phyloP scores from a whole-genome alignment of 2,329 filamentous ascomycete genomes.

The Aspergillus sojae region DNA sequence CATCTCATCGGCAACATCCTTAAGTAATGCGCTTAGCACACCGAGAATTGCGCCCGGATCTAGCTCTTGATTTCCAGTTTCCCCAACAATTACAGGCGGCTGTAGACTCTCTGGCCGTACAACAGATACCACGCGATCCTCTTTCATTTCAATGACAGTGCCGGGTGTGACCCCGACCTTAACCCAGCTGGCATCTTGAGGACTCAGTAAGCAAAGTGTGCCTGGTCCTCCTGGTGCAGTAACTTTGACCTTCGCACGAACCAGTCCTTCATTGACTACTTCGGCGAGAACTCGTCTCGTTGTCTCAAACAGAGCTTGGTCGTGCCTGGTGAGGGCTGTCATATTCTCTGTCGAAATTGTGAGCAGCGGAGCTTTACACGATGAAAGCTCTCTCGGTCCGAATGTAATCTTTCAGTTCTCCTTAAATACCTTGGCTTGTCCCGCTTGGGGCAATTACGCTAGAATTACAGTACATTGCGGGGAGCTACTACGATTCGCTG shows the following conservation, averaged over 20 bases:
- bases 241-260: background rate
- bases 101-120: background rate
- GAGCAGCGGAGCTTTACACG: too few relatives aligned
- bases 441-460: too few relatives aligned
- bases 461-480: too few relatives aligned
- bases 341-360: too few relatives aligned
- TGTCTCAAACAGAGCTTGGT: conserved; percentile 16
- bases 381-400: too few relatives aligned
- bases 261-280: conserved; percentile 20
- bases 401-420: too few relatives aligned
- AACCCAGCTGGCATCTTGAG: background rate
- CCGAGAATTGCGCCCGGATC: conserved; percentile 13
- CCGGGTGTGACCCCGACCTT: background rate
- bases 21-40: conserved; percentile 13
- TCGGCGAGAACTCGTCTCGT: conserved; percentile 17
- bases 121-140: background rate
- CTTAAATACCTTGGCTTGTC: too few relatives aligned
- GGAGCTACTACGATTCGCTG: too few relatives aligned
- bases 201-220: background rate
- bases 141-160: background rate
- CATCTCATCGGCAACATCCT: background rate
- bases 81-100: background rate
- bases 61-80: background rate
- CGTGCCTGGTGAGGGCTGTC: too few relatives aligned
- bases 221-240: too few relatives aligned